Conservation (phyloP, 179 eudicot species). For the Spinacia oleracea region DNA sequence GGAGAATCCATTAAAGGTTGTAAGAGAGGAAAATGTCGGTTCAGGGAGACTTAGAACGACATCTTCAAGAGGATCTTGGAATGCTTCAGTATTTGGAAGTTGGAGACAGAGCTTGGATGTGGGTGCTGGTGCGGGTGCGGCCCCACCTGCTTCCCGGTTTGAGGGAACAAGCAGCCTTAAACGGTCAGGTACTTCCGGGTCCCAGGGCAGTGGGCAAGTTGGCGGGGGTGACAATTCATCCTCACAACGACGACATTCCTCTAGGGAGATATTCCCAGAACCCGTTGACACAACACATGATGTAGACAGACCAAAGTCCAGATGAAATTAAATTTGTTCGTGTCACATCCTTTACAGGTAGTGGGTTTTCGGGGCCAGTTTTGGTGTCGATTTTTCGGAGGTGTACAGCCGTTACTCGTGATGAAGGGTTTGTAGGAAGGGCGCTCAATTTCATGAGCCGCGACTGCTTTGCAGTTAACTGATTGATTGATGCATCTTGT, state of each 20-base stretch:
- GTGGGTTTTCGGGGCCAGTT: conserved; percentile 33
- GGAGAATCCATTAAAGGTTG: conserved; percentile 88
- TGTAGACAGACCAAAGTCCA: conserved; percentile 40
- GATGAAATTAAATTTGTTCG: conserved; percentile 34
- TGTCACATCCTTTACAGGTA: conserved; percentile 31
- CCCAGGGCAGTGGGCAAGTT: conserved; percentile 61
- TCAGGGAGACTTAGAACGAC: conserved; percentile 66
- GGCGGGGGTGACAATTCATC: conserved; percentile 53
- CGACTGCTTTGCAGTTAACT: not conserved
- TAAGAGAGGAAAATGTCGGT: conserved; percentile 62
- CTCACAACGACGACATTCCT: conserved; percentile 49
- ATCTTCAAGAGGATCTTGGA: conserved; percentile 78
- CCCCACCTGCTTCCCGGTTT: conserved; percentile 26
- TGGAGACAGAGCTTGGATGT: conserved; percentile 75
- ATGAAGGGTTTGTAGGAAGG: conserved; percentile 17
- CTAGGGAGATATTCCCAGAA: conserved; percentile 75
- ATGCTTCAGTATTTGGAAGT: conserved; percentile 76
- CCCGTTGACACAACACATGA: conserved; percentile 48
- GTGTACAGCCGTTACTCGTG: conserved; percentile 35
- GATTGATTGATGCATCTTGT: conserved; percentile 1
- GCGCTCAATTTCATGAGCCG: not conserved
- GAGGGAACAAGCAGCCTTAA: conserved; percentile 48
- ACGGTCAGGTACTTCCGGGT: conserved; percentile 58
- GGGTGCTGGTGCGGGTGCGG: conserved; percentile 34
- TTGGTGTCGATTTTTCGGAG: conserved; percentile 24